Percentiles rank a stretch among this genome's conserved stretches.
Evolutionary conservation across 768 basidiomycete genomes (phyloP).

Genomic region (Lactarius deliciosus): DNA sequence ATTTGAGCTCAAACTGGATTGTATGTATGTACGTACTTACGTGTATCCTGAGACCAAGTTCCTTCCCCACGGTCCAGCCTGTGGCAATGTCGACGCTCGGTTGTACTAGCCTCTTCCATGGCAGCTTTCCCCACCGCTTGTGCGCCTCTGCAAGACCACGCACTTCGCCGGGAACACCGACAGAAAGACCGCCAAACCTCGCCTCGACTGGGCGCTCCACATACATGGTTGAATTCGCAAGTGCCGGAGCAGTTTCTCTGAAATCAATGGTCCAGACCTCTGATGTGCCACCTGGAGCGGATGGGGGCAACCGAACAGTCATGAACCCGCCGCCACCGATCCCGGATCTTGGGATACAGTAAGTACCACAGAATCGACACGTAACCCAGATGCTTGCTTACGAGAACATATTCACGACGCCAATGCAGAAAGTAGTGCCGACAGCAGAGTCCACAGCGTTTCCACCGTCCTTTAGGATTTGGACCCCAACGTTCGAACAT

Average conservation of each 20-base stretch:
- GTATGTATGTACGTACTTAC: conserved; percentile 39
- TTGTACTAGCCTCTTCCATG: conserved; percentile 75
- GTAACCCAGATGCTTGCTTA: conserved; percentile 46
- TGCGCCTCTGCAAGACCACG: conserved; percentile 85
- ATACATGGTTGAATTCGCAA: conserved; percentile 80
- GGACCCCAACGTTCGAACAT: conserved; percentile 84
- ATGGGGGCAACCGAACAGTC: conserved; percentile 73
- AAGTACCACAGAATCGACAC: conserved; percentile 20
- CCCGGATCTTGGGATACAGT: conserved; percentile 48
- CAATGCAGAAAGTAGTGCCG: conserved; percentile 72
- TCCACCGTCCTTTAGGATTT: conserved; percentile 75
- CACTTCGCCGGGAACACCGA: conserved; percentile 92
- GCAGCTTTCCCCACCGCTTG: conserved; percentile 73
- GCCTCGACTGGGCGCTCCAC: conserved; percentile 50
- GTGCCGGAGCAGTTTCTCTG: conserved; percentile 79
- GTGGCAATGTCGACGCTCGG: conserved; percentile 73
- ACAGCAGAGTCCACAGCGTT: conserved; percentile 91
- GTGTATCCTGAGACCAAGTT: conserved; percentile 71
- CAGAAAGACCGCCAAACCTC: conserved; percentile 73
- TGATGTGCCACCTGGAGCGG: conserved; percentile 43
- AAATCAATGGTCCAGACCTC: conserved; percentile 80
- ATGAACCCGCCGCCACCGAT: conserved; percentile 90
- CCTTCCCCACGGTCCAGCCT: conserved; percentile 77
- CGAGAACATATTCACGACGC: conserved; percentile 91
- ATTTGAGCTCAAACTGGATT: conserved; percentile 10